A percentile compares a stretch with the other conserved stretches of the same genome.
These are phyloP conservation scores for Candida sphagnicola DNA, from an alignment of 805 yeast genomes.

Conservation along the genomic window DNA sequence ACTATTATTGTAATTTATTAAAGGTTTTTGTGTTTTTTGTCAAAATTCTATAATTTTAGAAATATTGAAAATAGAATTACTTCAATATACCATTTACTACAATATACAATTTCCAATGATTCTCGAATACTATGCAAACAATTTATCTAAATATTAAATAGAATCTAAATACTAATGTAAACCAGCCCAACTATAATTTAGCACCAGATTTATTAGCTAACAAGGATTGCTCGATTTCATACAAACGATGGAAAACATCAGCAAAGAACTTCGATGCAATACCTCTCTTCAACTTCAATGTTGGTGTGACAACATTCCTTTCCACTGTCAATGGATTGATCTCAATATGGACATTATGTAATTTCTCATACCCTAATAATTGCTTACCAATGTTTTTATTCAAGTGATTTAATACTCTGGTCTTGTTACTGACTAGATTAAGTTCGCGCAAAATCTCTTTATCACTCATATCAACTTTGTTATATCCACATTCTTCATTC, in stretches of 20 bases:
- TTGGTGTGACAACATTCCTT: conserved; percentile 62
- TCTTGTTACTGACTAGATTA: conserved; percentile 15
- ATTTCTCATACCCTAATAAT: conserved; percentile 27
- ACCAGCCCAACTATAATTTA: too few relatives aligned
- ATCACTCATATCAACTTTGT: conserved; percentile 8
- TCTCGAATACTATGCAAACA: too few relatives aligned
- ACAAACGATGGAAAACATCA: conserved; percentile 9
- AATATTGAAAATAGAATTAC: too few relatives aligned
- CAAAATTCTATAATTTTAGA: too few relatives aligned
- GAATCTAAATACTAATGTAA: neutral
- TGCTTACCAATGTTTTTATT: conserved; percentile 16
- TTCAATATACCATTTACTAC: too few relatives aligned
- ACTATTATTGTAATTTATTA: too few relatives aligned
- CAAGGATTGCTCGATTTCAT: conserved; percentile 27
- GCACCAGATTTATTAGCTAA: conserved; percentile 16
- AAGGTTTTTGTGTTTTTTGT: too few relatives aligned
- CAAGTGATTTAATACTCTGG: conserved; percentile 17
- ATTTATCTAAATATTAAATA: too few relatives aligned
- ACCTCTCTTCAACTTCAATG: conserved; percentile 44
- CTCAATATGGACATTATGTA: conserved; percentile 25
- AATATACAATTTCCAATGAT: too few relatives aligned
- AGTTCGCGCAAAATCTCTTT: conserved; percentile 11
- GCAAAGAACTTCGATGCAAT: conserved; percentile 19
- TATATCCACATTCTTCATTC: conserved; percentile 11
- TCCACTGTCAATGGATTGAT: conserved; percentile 42